Evolutionary conservation across 2,329 filamentous ascomycete genomes (phyloP).

Genomic region (Colletotrichum chlorophyti): DNA sequence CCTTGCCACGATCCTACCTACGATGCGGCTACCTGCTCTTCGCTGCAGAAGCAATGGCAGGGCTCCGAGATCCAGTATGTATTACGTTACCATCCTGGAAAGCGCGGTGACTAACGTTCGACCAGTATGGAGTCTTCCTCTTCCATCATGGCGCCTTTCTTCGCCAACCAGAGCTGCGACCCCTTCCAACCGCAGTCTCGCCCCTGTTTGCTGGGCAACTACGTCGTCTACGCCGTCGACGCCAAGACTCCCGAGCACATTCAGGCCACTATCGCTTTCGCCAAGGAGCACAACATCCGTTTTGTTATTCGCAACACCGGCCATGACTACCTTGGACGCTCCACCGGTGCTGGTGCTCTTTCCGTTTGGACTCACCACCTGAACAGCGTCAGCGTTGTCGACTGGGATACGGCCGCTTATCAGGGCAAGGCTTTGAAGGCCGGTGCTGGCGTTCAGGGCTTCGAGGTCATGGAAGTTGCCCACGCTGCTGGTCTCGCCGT

Average conservation of each 20-base stretch:
- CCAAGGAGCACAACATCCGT: conserved; percentile 49
- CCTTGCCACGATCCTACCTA: conserved; percentile 53
- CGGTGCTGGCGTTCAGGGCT: conserved; percentile 58
- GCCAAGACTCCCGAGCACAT: conserved; percentile 40
- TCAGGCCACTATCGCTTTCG: conserved; percentile 39
- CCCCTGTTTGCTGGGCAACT: conserved; percentile 52
- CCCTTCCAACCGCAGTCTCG: conserved; percentile 45
- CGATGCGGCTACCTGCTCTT: conserved; percentile 50
- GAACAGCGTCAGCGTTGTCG: conserved; percentile 40
- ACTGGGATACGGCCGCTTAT: conserved; percentile 36
- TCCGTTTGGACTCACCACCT: conserved; percentile 55
- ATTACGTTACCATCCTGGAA: neutral
- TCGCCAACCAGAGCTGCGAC: conserved; percentile 49
- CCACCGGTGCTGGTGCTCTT: conserved; percentile 56
- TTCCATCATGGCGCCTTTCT: conserved; percentile 47
- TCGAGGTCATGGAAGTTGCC: conserved; percentile 42
- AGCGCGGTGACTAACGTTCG: neutral
- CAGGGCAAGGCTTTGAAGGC: conserved; percentile 43
- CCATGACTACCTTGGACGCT: conserved; percentile 60
- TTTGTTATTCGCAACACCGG: conserved; percentile 60
- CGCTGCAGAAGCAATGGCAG: conserved; percentile 51
- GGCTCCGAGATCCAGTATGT: conserved; percentile 52
- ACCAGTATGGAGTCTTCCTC: conserved; percentile 44
- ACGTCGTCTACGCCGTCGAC: conserved; percentile 47
- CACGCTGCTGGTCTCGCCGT: conserved; percentile 16